phyloP scores from a whole-genome alignment of 805 yeast species.

The Lipomyces sp. region DNA sequence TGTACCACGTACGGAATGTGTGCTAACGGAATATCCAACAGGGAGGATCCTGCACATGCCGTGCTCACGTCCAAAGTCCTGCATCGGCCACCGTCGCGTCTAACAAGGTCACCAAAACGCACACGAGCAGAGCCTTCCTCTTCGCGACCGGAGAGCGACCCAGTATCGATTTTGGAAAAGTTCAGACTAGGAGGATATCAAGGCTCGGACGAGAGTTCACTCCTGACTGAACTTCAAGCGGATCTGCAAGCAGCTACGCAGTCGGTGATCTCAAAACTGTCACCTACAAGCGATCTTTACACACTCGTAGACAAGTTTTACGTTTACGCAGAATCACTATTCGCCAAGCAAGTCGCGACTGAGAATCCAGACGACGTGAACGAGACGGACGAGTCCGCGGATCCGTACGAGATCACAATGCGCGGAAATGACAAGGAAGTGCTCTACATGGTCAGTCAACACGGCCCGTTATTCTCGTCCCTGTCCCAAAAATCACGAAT shows the following conservation, averaged over 20 bases:
- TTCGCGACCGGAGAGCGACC: constrained; percentile 4
- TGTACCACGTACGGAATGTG: not conserved
- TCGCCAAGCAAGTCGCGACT: constrained; percentile 13
- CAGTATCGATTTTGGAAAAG: constrained; percentile 26
- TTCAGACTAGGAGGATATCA: constrained; percentile 23
- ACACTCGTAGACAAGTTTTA: constrained; percentile 23
- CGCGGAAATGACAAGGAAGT: constrained; percentile 55
- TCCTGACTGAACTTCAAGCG: constrained; percentile 14
- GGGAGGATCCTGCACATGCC: constrained; percentile 29
- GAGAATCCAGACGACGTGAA: constrained; percentile 10
- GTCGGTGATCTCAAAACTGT: constrained; percentile 19
- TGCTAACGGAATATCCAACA: not conserved
- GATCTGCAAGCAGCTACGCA: constrained; percentile 24
- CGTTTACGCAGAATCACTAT: constrained; percentile 22
- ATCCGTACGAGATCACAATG: constrained; percentile 25
- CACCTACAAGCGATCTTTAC: constrained; percentile 21
- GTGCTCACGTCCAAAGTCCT: constrained; percentile 23
- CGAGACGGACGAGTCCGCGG: constrained; percentile 15
- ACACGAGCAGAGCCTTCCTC: constrained; percentile 13
- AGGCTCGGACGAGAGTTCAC: constrained; percentile 9
- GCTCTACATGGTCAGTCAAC: constrained; percentile 59
- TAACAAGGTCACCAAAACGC: constrained; percentile 11
- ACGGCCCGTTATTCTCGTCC: constrained; percentile 82
- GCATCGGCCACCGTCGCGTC: constrained; percentile 13
- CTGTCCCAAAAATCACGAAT: constrained; percentile 67